Evolutionary conservation across 129 eudicot species (phyloP).

Genomic region (Chrysanthemum lavandulifolium): DNA sequence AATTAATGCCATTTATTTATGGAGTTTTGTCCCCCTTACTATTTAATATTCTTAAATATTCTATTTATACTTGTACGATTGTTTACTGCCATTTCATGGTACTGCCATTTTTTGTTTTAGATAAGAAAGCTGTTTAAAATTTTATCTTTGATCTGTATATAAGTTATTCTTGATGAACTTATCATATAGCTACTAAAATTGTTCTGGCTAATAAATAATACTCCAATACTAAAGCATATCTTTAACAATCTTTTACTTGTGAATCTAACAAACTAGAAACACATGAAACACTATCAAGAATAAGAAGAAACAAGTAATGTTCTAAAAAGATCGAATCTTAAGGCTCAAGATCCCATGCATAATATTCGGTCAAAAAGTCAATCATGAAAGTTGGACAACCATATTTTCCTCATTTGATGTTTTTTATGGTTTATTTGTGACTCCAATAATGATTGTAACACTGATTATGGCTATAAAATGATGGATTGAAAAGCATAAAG

Average conservation of each 20-base stretch:
- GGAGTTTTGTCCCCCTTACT: conserved; percentile 13
- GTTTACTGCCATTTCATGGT: not conserved
- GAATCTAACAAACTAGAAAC: too few relatives aligned
- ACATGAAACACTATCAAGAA: not conserved
- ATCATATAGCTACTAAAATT: too few relatives aligned
- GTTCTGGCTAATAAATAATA: too few relatives aligned
- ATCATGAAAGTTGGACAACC: conserved; percentile 21
- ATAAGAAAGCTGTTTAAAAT: too few relatives aligned
- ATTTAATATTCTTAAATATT: not conserved
- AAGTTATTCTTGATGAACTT: too few relatives aligned
- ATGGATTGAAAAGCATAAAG: not conserved
- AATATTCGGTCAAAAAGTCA: conserved; percentile 33
- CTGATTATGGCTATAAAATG: not conserved
- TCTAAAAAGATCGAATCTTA: not conserved
- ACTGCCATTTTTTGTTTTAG: conserved; percentile 2
- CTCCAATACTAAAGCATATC: too few relatives aligned
- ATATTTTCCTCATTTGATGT: not conserved
- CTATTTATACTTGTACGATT: conserved; percentile 4
- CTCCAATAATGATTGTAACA: conserved; percentile 2
- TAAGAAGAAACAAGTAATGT: not conserved
- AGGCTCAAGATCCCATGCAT: conserved; percentile 35
- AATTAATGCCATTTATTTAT: conserved; percentile 23
- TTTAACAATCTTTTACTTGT: too few relatives aligned
- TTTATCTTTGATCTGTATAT: too few relatives aligned
- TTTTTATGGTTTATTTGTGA: not conserved